Evolutionary conservation across 148 eudicot species (phyloP), one percentile per base, ranked within the genome.

Genomic region (Fagopyrum tataricum): DNA sequence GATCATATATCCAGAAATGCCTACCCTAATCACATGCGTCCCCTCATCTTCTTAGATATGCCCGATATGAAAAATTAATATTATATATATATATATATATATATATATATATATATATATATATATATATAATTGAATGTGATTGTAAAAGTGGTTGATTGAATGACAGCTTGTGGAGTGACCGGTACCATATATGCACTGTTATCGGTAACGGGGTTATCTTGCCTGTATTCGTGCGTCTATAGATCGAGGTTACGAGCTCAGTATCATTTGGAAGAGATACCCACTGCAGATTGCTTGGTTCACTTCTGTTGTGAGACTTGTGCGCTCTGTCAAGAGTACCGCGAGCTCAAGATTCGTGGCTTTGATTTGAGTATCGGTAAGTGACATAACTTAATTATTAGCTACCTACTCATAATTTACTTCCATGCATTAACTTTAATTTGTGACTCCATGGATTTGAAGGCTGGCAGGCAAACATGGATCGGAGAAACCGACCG

Each of bases 321-420:
- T 23, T 71, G 73, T 46, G 73, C 73, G 15, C 51, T 71, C 15
- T 42, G 51, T 71, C 73, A 71, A 46, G 72, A 70, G 51, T 24
- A 23, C 24, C 68, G 68, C 41, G 68, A 62, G 41, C 68, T 62
- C 68, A 62, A 37, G 68, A 62, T 12, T 3, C 68, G 68, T 62
- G 68, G 68, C 39, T 62, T 23, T 24, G 68, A 62, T 37, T 20
- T 62, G 68, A 62, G 68, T 13, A 62, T 62, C 12, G 68, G 68
- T 62, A 51, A 4, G 55, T 49, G n/a, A n/a, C n/a, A n/a, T 26
- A 26, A 15, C 4, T 17, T 11, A 0, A 4, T 4, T 4, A 15
- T 51, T 17, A 4, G n/a, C 20, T 2, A 1, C 18, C 1, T 14
- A 51, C 14, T 17, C 18, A 14, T 2, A 51, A 14, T 2, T 3